Conservation (phyloP, 192 early-diverging fungal genomes). For the Mortierella hygrophila region DNA sequence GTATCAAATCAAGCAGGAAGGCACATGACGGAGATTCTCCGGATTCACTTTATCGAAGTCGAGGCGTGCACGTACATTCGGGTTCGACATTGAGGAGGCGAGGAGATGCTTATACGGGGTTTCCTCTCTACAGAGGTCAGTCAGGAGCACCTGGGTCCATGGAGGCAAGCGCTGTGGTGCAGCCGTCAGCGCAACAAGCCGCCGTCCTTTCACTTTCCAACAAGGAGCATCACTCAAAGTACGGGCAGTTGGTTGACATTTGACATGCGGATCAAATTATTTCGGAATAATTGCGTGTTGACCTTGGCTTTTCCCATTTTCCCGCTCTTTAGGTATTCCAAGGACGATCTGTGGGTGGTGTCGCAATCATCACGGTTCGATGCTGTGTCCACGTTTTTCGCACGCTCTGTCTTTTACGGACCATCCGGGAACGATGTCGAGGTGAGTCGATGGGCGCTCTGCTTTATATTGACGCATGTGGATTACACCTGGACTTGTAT, state of each 20-base stretch:
- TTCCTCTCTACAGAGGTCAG: slow-evolving; percentile 17
- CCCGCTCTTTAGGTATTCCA: slow-evolving; percentile 12
- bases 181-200: slow-evolving; percentile 21
- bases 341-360: slow-evolving; percentile 66
- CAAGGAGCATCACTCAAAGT: slow-evolving; percentile 62
- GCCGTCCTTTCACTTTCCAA: slow-evolving; percentile 39
- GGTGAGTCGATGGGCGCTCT: slow-evolving; percentile 16
- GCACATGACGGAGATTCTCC: slow-evolving; percentile 17
- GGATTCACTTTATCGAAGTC: slow-evolving; percentile 27
- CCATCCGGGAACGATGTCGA: slow-evolving; percentile 59
- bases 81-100: slow-evolving; percentile 15
- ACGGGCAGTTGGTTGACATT: not conserved
- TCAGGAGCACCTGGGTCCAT: not conserved
- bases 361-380: slow-evolving; percentile 59
- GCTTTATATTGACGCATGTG: not conserved
- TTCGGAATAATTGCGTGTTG: slow-evolving; percentile 10
- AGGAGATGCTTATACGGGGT: slow-evolving; percentile 27
- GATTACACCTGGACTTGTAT: not conserved
- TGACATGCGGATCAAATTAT: not conserved
- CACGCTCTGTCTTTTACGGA: slow-evolving; percentile 60
- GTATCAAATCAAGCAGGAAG: slow-evolving; percentile 34
- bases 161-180: not conserved
- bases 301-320: not conserved
- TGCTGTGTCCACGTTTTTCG: slow-evolving; percentile 58
- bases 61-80: slow-evolving; percentile 36